Percentiles rank a stretch among this genome's conserved stretches.
Evolutionary conservation across 495 filamentous ascomycete species (phyloP).

Genomic region (Lepidopterella palustris): DNA sequence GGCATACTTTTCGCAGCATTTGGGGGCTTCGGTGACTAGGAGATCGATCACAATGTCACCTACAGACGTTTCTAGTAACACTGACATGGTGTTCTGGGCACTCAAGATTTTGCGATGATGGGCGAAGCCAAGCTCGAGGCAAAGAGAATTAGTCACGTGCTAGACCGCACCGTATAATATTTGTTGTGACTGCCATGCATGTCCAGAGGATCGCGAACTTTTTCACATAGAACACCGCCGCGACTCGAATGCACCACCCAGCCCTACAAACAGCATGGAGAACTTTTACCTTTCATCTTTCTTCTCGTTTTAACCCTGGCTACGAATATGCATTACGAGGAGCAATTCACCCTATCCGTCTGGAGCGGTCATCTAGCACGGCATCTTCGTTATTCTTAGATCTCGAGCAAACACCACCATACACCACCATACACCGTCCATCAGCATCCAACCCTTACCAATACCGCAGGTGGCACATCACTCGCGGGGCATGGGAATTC

Average conservation of each 20-base stretch:
- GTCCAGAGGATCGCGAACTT: neutral
- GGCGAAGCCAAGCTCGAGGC: neutral
- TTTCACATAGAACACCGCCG: neutral
- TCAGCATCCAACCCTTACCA: no score
- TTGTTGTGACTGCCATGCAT: neutral
- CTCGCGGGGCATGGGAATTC: neutral
- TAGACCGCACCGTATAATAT: neutral
- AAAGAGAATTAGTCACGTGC: neutral
- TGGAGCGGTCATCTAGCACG: neutral
- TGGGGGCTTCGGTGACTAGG: conserved; percentile 76
- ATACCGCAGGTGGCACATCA: neutral
- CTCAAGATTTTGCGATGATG: neutral
- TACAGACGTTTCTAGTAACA: conserved; percentile 81
- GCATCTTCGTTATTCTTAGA: neutral
- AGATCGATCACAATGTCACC: conserved; percentile 94
- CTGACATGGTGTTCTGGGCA: conserved; percentile 51
- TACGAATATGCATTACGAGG: neutral
- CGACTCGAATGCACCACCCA: neutral
- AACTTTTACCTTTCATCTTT: neutral
- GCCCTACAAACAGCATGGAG: neutral
- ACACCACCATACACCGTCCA: neutral
- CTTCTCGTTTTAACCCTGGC: neutral
- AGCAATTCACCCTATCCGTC: neutral
- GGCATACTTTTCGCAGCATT: conserved; percentile 84
- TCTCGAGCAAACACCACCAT: neutral